A percentile compares a stretch with the other conserved stretches of the same genome.
Evolutionary conservation across 768 basidiomycete species (phyloP).

Genomic region (Lenzites betulinus): DNA sequence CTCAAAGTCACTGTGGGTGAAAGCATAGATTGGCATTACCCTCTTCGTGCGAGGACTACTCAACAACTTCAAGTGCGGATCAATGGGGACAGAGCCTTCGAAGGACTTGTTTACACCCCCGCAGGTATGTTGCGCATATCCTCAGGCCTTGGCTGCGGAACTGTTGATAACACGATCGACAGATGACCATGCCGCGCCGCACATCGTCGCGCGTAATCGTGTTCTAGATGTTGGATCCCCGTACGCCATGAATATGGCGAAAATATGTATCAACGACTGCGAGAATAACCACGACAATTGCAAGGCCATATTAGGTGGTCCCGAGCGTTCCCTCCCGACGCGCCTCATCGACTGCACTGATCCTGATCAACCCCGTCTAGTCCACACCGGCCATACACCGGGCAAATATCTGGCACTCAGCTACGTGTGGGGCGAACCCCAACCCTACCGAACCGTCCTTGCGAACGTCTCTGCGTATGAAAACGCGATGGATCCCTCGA

Average conservation of each 20-base stretch:
- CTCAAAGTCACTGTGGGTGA: too few species aligned
- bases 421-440: constrained; percentile 11
- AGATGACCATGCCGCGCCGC: constrained; percentile 10
- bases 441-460: not conserved
- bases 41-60: too few species aligned
- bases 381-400: not conserved
- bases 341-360: constrained; percentile 14
- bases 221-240: not conserved
- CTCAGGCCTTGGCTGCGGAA: too few species aligned
- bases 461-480: constrained; percentile 3
- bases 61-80: too few species aligned
- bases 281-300: constrained; percentile 2
- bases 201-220: not conserved
- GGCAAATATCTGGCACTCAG: constrained; percentile 11
- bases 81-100: too few species aligned
- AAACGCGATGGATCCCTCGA: not conserved
- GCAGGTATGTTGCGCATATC: too few species aligned
- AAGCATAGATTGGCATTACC: too few species aligned
- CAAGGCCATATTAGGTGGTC: not conserved
- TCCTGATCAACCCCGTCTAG: not conserved
- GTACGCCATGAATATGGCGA: not conserved
- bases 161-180: not conserved
- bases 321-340: constrained; percentile 3
- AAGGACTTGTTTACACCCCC: too few species aligned
- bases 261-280: constrained; percentile 1